phyloP scores from a whole-genome alignment of 139 green algal species.

The Coccomyxa sp. region DNA sequence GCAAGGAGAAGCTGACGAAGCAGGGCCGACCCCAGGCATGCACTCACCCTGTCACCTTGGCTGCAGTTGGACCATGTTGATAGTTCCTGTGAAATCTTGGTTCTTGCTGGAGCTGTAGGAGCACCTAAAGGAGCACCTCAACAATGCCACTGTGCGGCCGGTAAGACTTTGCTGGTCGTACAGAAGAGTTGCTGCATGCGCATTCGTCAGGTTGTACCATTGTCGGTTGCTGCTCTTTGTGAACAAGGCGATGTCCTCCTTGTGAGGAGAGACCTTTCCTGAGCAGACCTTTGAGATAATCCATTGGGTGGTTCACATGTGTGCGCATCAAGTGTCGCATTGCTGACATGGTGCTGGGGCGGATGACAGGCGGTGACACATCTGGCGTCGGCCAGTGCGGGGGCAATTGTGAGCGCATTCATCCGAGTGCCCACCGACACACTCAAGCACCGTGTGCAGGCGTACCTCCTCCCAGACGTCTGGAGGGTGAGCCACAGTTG shows the following conservation, averaged over 20 bases:
- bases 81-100: not conserved
- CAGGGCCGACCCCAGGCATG: not conserved
- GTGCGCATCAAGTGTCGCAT: not conserved
- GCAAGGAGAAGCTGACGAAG: constrained; percentile 19
- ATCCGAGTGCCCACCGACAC: constrained; percentile 69
- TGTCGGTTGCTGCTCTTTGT: not conserved
- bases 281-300: no score
- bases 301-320: not conserved
- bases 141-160: not conserved
- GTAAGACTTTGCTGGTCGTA: no score
- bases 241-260: not conserved
- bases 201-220: not conserved
- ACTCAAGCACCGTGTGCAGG: constrained; percentile 72
- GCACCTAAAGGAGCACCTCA: not conserved
- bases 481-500: constrained; percentile 11
- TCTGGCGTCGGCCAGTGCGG: constrained; percentile 30
- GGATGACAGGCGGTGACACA: constrained; percentile 19
- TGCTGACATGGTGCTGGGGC: not conserved
- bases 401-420: constrained; percentile 38
- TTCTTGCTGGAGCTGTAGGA: not conserved
- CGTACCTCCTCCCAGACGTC: constrained; percentile 57
- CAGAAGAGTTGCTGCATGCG: no score
- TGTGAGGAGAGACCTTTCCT: constrained; percentile 8
- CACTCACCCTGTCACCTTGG: not conserved
- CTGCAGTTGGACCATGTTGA: no score